A percentile compares a stretch with the other conserved stretches of the same genome.
These are phyloP conservation scores for Glycine latifolia DNA, from an alignment of 306 rosid species.

Conservation along the genomic window DNA sequence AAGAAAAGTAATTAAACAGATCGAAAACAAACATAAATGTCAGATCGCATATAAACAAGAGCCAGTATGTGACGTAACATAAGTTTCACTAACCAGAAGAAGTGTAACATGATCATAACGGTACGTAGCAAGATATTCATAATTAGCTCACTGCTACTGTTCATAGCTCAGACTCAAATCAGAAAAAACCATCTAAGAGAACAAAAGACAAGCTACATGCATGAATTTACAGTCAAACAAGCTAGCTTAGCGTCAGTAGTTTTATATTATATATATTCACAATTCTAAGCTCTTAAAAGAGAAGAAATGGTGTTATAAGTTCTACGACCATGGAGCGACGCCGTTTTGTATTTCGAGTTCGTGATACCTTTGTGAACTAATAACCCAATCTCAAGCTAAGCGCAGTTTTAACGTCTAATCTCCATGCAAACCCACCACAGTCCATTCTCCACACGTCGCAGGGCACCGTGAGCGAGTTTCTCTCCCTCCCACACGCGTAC, in stretches of 20 bases:
- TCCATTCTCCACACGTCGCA: constrained; percentile 96
- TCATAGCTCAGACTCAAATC: constrained; percentile 26
- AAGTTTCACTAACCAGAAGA: not conserved
- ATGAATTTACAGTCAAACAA: constrained; percentile 18
- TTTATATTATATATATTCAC: too few relatives aligned
- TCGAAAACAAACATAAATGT: too few relatives aligned
- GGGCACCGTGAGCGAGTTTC: constrained; percentile 64
- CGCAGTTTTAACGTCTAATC: constrained; percentile 85
- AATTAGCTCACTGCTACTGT: not conserved
- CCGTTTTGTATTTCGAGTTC: not conserved
- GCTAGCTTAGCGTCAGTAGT: too few relatives aligned
- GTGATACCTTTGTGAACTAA: not conserved
- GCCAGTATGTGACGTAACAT: too few relatives aligned
- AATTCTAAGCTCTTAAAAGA: too few relatives aligned
- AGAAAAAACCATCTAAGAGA: not conserved
- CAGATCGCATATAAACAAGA: too few relatives aligned
- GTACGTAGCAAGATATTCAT: not conserved
- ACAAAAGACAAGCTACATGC: constrained; percentile 16
- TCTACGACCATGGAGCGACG: not conserved
- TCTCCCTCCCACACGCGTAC: constrained; percentile 60
- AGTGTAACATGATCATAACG: not conserved
- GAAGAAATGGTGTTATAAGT: too few relatives aligned
- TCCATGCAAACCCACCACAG: constrained; percentile 85
- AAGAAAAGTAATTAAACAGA: too few relatives aligned
- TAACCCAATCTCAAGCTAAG: constrained; percentile 59